Evolutionary conservation across 176 grass and related monocot genomes (phyloP), one percentile per base, ranked within the genome.

Genomic region (Avena atlantica): DNA sequence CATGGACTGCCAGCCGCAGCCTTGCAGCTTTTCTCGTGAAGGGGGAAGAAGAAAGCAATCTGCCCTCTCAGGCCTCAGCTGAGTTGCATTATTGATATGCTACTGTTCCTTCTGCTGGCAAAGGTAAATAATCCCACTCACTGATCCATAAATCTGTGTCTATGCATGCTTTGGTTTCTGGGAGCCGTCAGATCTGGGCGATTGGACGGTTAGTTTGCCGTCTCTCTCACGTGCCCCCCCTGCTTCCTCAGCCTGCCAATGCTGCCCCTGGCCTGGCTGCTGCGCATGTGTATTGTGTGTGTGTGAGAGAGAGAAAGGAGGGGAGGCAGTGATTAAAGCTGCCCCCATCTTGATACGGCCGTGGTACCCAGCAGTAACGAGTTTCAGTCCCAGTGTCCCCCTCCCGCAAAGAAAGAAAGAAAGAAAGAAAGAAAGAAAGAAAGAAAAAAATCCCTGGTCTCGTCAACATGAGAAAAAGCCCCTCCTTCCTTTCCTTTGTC

Each of bases 111-210:
- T 17, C 0, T 78, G 73, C 53, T 79, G 81, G n/a, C 11, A 8
- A 24, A 14, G 70, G 70, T 49, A n/a, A n/a, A 20, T 15, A 8
- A 57, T 13, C 12, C 37, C 83, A 40, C 66, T 55, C 82, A 11
- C 40, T 42, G 31, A 34, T 34, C 40, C 6, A 42, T 55, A 58
- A 12, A 64, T 48, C 62, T 6, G 34, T 13, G 24, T 27, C 50
- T 50, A 8, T 58, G 57, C 57, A 62, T 52, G 83, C 61, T 51
- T 81, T 76, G 81, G 83, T 91, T 42, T 80, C 85, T 80, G 89
- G 80, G 76, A 57, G 48, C 81, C 66, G 81, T 84, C 85, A 87
- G 81, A 87, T 91, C 76, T 83, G 49, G 44, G 68, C 52, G 85
- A 91, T 70, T 87, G 81, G 76, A 81, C 82, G 78, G 84, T 87